phyloP scores from a whole-genome alignment of 2,329 filamentous ascomycete species.

The Chalaropsis thielavioides region DNA sequence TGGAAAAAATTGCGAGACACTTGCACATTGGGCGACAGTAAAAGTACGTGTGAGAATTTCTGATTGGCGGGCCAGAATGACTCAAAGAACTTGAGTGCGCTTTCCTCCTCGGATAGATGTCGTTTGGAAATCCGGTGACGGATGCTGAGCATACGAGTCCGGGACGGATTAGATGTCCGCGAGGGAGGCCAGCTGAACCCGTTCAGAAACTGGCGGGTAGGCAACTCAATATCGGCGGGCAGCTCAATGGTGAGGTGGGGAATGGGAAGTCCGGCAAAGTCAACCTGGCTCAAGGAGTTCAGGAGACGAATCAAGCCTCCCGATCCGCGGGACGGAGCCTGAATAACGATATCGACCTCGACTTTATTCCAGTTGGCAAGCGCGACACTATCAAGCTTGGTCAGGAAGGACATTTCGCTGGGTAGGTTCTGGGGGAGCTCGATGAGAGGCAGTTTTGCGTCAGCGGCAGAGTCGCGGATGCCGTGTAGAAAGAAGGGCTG shows the following conservation, averaged over 20 bases:
- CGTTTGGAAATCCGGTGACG: conserved; percentile 56
- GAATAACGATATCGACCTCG: conserved; percentile 69
- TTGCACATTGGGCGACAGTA: conserved; percentile 70
- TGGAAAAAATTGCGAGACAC: conserved; percentile 72
- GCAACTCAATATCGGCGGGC: conserved; percentile 51
- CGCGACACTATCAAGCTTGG: conserved; percentile 58
- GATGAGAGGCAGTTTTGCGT: conserved; percentile 49
- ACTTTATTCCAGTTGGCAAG: conserved; percentile 67
- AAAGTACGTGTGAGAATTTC: conserved; percentile 56
- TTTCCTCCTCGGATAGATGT: conserved; percentile 50
- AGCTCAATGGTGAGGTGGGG: conserved; percentile 78
- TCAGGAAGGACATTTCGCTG: conserved; percentile 60
- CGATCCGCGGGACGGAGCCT: conserved; percentile 54
- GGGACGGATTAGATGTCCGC: conserved; percentile 26
- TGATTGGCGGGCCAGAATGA: conserved; percentile 67
- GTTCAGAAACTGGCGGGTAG: conserved; percentile 48
- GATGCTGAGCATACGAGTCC: conserved; percentile 47
- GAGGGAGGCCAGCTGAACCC: conserved; percentile 53
- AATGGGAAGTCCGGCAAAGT: conserved; percentile 54
- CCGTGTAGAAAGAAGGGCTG: conserved; percentile 52
- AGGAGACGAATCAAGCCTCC: conserved; percentile 66
- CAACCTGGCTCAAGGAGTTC: conserved; percentile 57
- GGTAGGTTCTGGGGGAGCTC: conserved; percentile 52
- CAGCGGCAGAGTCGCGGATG: conserved; percentile 39
- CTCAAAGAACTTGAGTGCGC: conserved; percentile 64